phyloP scores from a whole-genome alignment of 2,329 filamentous ascomycete species.

The Chrysosporium keratinophilum region DNA sequence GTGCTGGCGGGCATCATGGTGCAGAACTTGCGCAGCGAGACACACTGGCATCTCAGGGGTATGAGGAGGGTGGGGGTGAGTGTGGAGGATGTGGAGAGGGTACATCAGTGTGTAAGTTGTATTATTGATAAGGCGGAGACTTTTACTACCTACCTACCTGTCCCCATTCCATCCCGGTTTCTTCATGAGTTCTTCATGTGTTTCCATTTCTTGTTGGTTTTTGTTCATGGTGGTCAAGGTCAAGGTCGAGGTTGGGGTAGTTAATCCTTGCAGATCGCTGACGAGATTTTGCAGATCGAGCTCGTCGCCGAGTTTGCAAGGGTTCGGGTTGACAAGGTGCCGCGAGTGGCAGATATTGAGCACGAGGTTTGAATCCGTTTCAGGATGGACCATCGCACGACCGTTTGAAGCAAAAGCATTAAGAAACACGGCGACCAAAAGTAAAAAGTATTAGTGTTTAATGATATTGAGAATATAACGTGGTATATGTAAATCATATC shows the following conservation, averaged over 20 bases:
- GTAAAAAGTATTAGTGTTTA: not conserved
- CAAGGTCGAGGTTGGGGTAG: too few species aligned
- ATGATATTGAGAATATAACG: not conserved
- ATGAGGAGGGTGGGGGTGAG: conserved; percentile 32
- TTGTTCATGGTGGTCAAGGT: not conserved
- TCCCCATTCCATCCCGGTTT: too few species aligned
- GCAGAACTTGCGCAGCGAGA: conserved; percentile 34
- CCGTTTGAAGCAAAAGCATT: not conserved
- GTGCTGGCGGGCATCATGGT: conserved; percentile 38
- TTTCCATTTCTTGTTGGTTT: not conserved
- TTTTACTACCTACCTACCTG: too few species aligned
- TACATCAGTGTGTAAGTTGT: conserved; percentile 17
- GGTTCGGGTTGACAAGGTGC: conserved; percentile 13
- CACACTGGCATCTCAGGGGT: conserved; percentile 39
- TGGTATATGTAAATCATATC: not conserved
- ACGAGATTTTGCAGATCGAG: conserved; percentile 7
- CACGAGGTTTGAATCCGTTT: conserved; percentile 10
- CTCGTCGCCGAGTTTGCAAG: conserved; percentile 13
- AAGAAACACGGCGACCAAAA: not conserved
- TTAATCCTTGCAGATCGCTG: not conserved
- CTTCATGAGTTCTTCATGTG: not conserved
- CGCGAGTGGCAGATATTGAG: conserved; percentile 13
- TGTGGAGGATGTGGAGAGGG: conserved; percentile 32
- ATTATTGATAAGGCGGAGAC: not conserved
- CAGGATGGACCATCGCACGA: not conserved